Base-by-base conservation (phyloP, 768 basidiomycete species). In the Paxillus rubicundulus region DNA sequence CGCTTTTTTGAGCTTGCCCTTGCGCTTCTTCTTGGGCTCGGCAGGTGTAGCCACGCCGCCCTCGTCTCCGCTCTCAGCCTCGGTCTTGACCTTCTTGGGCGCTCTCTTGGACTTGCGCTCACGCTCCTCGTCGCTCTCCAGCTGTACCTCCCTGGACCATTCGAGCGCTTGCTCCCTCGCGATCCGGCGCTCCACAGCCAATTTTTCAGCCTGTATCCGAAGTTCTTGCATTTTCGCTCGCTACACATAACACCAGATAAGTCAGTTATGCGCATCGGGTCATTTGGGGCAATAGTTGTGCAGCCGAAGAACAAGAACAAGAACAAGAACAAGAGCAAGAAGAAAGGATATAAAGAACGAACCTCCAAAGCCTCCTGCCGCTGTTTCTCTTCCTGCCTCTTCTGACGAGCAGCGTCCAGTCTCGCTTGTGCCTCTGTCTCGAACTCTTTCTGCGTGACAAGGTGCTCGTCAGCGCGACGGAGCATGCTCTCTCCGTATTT, bases 401-500 rank as follows among this genome's bases (percentile, higher is more conserved):
- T 81, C 56, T 80, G 82, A 49, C 89, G 79, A 5, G 93, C 94
- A 17, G 81, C 78, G 37, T 92, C 89, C 2, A 93, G 74, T 64
- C 82, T 84, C 5, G 87, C 84, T 44, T 85, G 79, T 0, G 78
- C 76, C 63, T 93, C 88, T 0, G 71, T 74, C 65, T 95, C 93
- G 59, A 82, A 79, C 50, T 84, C 80, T 48, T 79, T 74, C 65
- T 96, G 93, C 16, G 79, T 74, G 4, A 78, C 70, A 20, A 92
- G 73, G 63, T 96, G 92, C 38, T 89, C 91, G 10, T 90, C 87
- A 2, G 84, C 86, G 47, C 85, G 85, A 50, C 89, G 79, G 48
- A 96, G 66, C 78, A 98, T 85, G 61, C 80, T 86, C 55, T 91
- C 87, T 12, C 94, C 93, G 61, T 98, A 99, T 66, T 88, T 87